A percentile compares a stretch with the other conserved stretches of the same genome.
phyloP scores from a whole-genome alignment of 768 basidiomycete species.

The Pleurotus cornucopiae region DNA sequence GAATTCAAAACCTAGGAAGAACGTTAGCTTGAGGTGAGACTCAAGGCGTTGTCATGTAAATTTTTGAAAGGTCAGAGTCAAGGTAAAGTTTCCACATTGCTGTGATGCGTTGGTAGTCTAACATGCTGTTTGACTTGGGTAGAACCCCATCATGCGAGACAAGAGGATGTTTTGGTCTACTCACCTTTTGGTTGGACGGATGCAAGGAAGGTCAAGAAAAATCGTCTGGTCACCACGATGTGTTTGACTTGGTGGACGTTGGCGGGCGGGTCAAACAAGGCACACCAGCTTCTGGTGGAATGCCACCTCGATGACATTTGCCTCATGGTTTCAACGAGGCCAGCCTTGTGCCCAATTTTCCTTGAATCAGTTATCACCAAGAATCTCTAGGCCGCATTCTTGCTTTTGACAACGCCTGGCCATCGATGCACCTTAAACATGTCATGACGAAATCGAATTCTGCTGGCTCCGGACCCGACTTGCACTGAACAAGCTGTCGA shows the following conservation, averaged over 20 bases:
- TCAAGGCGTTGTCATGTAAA: conserved; percentile 5
- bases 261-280: conserved; percentile 1
- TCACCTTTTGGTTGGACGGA: background rate
- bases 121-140: conserved; percentile 44
- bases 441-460: background rate
- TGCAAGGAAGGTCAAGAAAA: background rate
- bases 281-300: conserved; percentile 11
- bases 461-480: conserved; percentile 2
- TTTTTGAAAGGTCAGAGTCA: conserved; percentile 14
- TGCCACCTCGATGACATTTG: conserved; percentile 13
- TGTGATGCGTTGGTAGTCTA: conserved; percentile 44
- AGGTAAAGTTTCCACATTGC: conserved; percentile 37
- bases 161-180: background rate
- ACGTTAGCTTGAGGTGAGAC: too few species aligned
- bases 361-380: conserved; percentile 17
- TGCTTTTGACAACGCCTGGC: background rate
- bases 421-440: conserved; percentile 10
- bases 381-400: background rate
- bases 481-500: background rate
- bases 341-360: conserved; percentile 21
- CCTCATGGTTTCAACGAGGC: conserved; percentile 44
- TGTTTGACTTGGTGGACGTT: background rate
- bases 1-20: too few species aligned
- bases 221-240: background rate
- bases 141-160: conserved; percentile 29